Evolutionary conservation across 2,329 filamentous ascomycete species (phyloP).

Genomic region (Aspergillus bombycis): DNA sequence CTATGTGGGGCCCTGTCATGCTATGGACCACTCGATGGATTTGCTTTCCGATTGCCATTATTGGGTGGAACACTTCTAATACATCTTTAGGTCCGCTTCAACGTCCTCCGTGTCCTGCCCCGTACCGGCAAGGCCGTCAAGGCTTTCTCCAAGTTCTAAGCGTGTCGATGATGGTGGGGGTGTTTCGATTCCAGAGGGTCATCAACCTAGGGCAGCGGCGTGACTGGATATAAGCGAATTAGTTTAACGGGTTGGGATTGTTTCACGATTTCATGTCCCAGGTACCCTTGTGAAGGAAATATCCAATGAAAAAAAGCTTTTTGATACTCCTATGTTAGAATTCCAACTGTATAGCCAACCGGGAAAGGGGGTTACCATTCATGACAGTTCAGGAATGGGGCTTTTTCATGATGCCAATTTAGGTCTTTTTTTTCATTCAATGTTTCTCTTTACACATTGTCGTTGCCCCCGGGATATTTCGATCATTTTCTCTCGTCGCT

Average conservation of each 20-base stretch:
- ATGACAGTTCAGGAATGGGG: conserved; percentile 13
- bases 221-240: conserved; percentile 43
- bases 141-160: conserved; percentile 98
- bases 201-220: conserved; percentile 41
- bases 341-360: conserved; percentile 24
- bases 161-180: conserved; percentile 33
- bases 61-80: conserved; percentile 20
- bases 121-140: conserved; percentile 97
- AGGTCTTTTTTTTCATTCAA: conserved; percentile 16
- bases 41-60: background rate
- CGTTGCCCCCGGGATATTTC: background rate
- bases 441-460: background rate
- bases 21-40: background rate
- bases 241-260: conserved; percentile 41
- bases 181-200: conserved; percentile 33
- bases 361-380: conserved; percentile 2
- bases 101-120: conserved; percentile 97
- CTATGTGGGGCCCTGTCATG: background rate
- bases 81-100: conserved; percentile 83
- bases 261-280: conserved; percentile 46
- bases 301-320: conserved; percentile 44
- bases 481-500: background rate
- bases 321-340: conserved; percentile 34
- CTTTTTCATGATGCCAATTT: conserved; percentile 18
- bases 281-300: conserved; percentile 45